Percentiles rank a stretch among this genome's conserved stretches.
These are phyloP conservation scores for Leishmania arabica DNA, from an alignment of 208 protist species.

Conservation along the genomic window DNA sequence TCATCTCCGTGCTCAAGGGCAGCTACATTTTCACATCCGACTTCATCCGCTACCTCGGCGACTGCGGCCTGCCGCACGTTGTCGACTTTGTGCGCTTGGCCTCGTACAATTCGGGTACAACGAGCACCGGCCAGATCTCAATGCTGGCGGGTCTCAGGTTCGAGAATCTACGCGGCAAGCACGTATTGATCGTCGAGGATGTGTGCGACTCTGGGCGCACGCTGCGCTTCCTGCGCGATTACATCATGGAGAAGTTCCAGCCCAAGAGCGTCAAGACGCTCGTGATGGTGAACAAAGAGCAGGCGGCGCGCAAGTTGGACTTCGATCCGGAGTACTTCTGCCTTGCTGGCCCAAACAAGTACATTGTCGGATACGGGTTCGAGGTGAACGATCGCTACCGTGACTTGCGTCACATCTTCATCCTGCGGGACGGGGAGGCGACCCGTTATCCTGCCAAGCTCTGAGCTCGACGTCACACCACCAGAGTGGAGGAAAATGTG, in stretches of 20 bases:
- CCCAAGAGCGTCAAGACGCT: slow-evolving; percentile 70
- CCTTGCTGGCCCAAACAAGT: slow-evolving; percentile 68
- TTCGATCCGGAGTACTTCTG: slow-evolving; percentile 71
- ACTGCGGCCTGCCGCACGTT: slow-evolving; percentile 69
- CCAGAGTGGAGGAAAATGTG: too few relatives aligned
- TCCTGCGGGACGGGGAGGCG: slow-evolving; percentile 65
- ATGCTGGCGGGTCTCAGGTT: slow-evolving; percentile 65
- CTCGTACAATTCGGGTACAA: slow-evolving; percentile 73
- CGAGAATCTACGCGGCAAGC: slow-evolving; percentile 64
- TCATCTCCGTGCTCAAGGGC: slow-evolving; percentile 90
- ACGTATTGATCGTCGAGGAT: slow-evolving; percentile 92
- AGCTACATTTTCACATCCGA: slow-evolving; percentile 93
- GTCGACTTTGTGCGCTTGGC: slow-evolving; percentile 86
- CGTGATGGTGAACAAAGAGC: slow-evolving; percentile 84
- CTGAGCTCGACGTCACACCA: slow-evolving; percentile 13
- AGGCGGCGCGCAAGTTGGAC: slow-evolving; percentile 55
- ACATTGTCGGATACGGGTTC: slow-evolving; percentile 93
- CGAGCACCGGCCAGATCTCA: slow-evolving; percentile 64
- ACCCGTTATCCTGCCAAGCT: slow-evolving; percentile 63
- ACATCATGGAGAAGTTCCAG: slow-evolving; percentile 39
- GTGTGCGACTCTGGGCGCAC: slow-evolving; percentile 87
- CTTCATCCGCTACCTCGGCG: slow-evolving; percentile 78
- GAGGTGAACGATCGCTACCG: slow-evolving; percentile 91
- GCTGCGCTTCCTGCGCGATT: slow-evolving; percentile 57
- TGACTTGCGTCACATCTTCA: slow-evolving; percentile 79